These are phyloP conservation scores for Cytospora paraplurivora DNA, from an alignment of 2,329 filamentous ascomycete species.

Conservation along the genomic window DNA sequence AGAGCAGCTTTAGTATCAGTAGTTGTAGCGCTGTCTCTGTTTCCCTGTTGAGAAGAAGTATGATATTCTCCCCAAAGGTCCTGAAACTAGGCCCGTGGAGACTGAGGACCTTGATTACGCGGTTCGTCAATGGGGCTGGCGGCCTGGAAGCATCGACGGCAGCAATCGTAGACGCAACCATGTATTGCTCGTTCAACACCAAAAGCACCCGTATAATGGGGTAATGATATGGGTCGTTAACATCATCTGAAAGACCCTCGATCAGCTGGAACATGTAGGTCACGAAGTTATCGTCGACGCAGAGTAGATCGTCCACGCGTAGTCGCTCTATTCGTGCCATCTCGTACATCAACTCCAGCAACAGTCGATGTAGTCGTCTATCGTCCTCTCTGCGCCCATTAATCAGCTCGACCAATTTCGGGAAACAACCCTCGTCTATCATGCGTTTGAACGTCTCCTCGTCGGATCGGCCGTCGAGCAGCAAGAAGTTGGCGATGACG, in stretches of 20 bases:
- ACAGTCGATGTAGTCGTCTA: constrained; percentile 71
- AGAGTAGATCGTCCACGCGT: constrained; percentile 72
- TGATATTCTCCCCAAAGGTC: constrained; percentile 97
- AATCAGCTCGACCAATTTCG: constrained; percentile 80
- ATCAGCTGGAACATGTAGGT: constrained; percentile 83
- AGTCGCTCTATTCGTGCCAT: constrained; percentile 92
- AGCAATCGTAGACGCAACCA: constrained; percentile 70
- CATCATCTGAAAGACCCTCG: constrained; percentile 83
- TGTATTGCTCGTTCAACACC: constrained; percentile 97
- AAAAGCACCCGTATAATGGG: constrained; percentile 90
- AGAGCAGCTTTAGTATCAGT: constrained; percentile 93
- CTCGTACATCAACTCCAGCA: constrained; percentile 91
- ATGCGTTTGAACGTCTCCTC: constrained; percentile 83
- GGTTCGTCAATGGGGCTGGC: constrained; percentile 72
- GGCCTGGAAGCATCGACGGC: constrained; percentile 44
- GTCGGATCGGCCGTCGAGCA: constrained; percentile 81
- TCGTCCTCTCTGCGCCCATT: constrained; percentile 66
- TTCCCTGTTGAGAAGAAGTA: constrained; percentile 91
- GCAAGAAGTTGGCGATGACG: constrained; percentile 78
- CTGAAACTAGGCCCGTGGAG: constrained; percentile 79
- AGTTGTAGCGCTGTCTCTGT: constrained; percentile 92
- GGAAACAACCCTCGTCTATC: constrained; percentile 83
- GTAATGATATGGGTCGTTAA: constrained; percentile 92
- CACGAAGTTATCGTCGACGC: constrained; percentile 79
- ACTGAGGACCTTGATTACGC: constrained; percentile 88